These are phyloP conservation scores for Peronospora tabacina DNA, from an alignment of 352 stramenopile species.

Conservation along the genomic window DNA sequence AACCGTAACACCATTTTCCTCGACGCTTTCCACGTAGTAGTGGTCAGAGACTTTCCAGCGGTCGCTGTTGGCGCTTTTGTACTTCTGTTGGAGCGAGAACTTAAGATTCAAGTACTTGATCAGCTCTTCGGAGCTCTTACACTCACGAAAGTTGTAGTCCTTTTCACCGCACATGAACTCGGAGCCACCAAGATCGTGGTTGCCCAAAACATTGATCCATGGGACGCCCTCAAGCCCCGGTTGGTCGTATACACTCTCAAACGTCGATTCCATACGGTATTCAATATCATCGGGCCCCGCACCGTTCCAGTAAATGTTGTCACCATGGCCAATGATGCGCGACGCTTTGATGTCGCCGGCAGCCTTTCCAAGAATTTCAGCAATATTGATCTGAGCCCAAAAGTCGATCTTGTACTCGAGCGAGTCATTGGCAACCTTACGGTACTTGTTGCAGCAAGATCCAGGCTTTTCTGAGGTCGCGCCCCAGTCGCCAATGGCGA, in stretches of 20 bases:
- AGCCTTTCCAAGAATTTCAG: slow-evolving; percentile 68
- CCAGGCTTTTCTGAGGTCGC: slow-evolving; percentile 81
- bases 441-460: slow-evolving; percentile 87
- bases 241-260: slow-evolving; percentile 83
- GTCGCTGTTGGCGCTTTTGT: slow-evolving; percentile 73
- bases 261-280: slow-evolving; percentile 80
- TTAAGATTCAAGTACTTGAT: slow-evolving; percentile 79
- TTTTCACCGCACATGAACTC: slow-evolving; percentile 83
- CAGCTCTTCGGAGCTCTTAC: slow-evolving; percentile 58
- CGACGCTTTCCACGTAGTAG: slow-evolving; percentile 77
- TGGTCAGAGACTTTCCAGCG: slow-evolving; percentile 78
- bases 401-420: slow-evolving; percentile 85
- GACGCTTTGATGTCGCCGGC: slow-evolving; percentile 56
- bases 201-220: slow-evolving; percentile 84
- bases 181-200: slow-evolving; percentile 83
- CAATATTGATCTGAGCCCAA: slow-evolving; percentile 80
- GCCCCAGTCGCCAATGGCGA: slow-evolving; percentile 84
- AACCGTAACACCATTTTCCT: slow-evolving; percentile 73
- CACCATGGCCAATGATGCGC: slow-evolving; percentile 70
- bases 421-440: slow-evolving; percentile 67
- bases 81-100: slow-evolving; percentile 70
- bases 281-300: slow-evolving; percentile 63
- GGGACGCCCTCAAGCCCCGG: slow-evolving; percentile 57
- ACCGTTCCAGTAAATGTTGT: slow-evolving; percentile 88
- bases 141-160: slow-evolving; percentile 82